Evolutionary conservation across 176 grass and related monocot genomes (phyloP).

Genomic region (Hordeum marinum): DNA sequence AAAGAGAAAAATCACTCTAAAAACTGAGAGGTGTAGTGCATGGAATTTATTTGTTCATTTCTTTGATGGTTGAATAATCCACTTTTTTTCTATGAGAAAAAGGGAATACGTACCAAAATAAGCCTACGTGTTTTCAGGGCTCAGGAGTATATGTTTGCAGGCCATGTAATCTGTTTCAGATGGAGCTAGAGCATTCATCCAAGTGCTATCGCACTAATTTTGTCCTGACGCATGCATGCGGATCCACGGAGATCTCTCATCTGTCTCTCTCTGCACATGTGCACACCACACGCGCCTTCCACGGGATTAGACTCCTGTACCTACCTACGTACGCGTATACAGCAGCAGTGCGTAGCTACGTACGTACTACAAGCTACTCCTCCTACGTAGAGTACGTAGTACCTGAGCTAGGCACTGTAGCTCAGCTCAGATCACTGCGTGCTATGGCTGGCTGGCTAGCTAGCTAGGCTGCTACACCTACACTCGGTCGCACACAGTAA

Average conservation of each 20-base stretch:
- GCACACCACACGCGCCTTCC: background rate
- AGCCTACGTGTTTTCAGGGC: too few relatives aligned
- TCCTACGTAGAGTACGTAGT: background rate
- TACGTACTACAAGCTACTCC: background rate
- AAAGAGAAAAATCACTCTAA: too few relatives aligned
- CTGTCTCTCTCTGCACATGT: background rate
- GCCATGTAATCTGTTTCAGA: background rate
- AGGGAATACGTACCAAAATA: too few relatives aligned
- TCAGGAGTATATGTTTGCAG: background rate
- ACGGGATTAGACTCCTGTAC: background rate
- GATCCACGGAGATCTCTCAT: background rate
- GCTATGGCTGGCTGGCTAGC: background rate
- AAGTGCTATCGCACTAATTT: background rate
- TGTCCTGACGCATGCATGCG: background rate
- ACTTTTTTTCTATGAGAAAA: too few relatives aligned
- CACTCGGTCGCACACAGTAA: background rate
- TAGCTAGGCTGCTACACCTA: background rate
- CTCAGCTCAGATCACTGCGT: background rate
- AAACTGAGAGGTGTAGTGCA: too few relatives aligned
- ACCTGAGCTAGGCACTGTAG: background rate
- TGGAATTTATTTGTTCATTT: too few relatives aligned
- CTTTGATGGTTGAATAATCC: too few relatives aligned
- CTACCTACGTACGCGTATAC: background rate
- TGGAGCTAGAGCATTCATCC: background rate
- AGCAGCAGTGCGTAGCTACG: too few relatives aligned